Conservation (phyloP, 2,329 filamentous ascomycete species). For the Basipetospora chlamydospora region DNA sequence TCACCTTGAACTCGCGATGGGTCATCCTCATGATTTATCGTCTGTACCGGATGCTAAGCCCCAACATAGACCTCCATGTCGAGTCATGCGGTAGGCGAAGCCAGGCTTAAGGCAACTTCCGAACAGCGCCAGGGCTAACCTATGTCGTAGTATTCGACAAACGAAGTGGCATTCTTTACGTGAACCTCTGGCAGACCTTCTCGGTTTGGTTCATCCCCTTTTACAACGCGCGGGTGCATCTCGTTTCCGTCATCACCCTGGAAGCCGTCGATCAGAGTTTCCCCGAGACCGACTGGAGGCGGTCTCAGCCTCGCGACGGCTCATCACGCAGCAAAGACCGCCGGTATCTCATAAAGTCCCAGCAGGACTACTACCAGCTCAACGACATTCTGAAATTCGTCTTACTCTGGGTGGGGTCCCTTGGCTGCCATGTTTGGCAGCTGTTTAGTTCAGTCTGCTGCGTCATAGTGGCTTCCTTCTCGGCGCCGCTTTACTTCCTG, state of each 20-base stretch:
- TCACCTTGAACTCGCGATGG: conserved; percentile 45
- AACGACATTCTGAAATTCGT: conserved; percentile 65
- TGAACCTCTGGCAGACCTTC: conserved; percentile 61
- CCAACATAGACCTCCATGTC: conserved; percentile 52
- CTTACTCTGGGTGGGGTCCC: conserved; percentile 39
- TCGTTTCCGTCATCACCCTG: conserved; percentile 47
- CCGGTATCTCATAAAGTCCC: conserved; percentile 54
- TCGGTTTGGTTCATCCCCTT: conserved; percentile 65
- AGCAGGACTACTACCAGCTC: conserved; percentile 72
- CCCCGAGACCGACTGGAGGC: not conserved
- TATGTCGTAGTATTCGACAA: conserved; percentile 48
- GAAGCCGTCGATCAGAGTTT: not conserved
- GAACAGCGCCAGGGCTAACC: not conserved
- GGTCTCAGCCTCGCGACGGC: too few species aligned
- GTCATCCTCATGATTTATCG: conserved; percentile 57
- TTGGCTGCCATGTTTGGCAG: conserved; percentile 45
- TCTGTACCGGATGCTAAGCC: conserved; percentile 76
- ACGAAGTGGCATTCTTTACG: conserved; percentile 51
- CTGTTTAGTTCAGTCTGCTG: conserved; percentile 50
- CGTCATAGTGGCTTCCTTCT: conserved; percentile 17
- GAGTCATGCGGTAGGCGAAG: conserved; percentile 34
- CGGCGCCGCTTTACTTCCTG: not conserved
- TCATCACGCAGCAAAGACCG: not conserved
- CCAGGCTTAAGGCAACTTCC: not conserved
- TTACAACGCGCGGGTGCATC: conserved; percentile 50